Base-by-base conservation (phyloP, 1,284 basidiomycete genomes). In the Austroboletus novae-zelandiae region DNA sequence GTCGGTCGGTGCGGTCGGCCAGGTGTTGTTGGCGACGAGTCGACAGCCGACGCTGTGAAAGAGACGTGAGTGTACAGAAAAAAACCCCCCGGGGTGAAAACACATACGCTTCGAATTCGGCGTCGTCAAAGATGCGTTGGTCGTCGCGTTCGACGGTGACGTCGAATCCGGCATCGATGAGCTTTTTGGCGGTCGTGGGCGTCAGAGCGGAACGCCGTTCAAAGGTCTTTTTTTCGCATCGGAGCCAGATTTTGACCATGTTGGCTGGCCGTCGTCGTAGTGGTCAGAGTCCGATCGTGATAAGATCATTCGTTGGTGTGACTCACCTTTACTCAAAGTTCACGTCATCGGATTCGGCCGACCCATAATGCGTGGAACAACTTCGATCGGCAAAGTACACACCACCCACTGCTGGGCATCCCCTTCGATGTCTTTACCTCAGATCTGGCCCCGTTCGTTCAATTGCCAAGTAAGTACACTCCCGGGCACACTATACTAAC, bases 181-280 rank as follows among this genome's bases (percentile, higher is more conserved):
- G 83, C 59, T 80, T 81, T 74, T 91, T 94, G 60, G 94, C 86
- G 1, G 94, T 97, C 20, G 91, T 88, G 3, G 96, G 96, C 14
- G 95, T 97, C 59, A 99, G 78, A 14, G 96, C 96, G 36, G 94
- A 87, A 52, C 96, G 90, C 57, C 88, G 86, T 73, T 99, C 97
- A 60, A 94, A 94, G 58, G 85, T 82, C 72, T 97, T 98, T 70
- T 87, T 96, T 77, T 98, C 94, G 74, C 93, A 95, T 61, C 94
- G 87, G 40, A 98, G 81, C 93, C 93, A 96, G 61, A 96, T 76
- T 69, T 77, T 66, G 68, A 54, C 41, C 55, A 56, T 52, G 14
- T 7, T 18, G 17, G 36, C n/a, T 37, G 17, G 17, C 6, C n/a
- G n/a, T 37, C 5, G 36, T 37, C 17, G 17, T 9, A 17, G n/a